Conservation (phyloP, 805 yeast species). For the Cyberlindnera suaveolens region DNA sequence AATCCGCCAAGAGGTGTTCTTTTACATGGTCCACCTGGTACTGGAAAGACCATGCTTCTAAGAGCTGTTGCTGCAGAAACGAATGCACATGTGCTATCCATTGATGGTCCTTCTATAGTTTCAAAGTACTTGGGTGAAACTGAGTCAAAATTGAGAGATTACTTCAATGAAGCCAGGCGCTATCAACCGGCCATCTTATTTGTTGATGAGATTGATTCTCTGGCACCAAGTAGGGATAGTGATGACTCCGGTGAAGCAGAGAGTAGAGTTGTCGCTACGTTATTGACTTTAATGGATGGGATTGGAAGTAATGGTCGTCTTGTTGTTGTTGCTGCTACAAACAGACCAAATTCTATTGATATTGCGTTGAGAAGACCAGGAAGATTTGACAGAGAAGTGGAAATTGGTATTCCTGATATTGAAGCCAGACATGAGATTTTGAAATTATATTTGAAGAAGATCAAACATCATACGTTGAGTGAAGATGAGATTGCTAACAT, state of each 20-base stretch:
- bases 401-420: slow-evolving; percentile 86
- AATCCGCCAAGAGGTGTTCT: slow-evolving; percentile 92
- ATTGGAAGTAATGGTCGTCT: slow-evolving; percentile 59
- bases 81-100: slow-evolving; percentile 77
- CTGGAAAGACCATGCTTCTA: slow-evolving; percentile 88
- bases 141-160: slow-evolving; percentile 73
- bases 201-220: slow-evolving; percentile 89
- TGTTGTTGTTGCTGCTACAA: slow-evolving; percentile 70
- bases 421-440: slow-evolving; percentile 74
- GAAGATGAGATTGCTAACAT: slow-evolving; percentile 51
- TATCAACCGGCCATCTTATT: slow-evolving; percentile 86
- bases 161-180: slow-evolving; percentile 77
- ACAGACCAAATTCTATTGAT: slow-evolving; percentile 62
- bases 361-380: slow-evolving; percentile 81
- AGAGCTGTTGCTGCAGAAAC: slow-evolving; percentile 74
- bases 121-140: slow-evolving; percentile 94
- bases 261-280: slow-evolving; percentile 82
- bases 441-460: slow-evolving; percentile 46
- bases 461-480: slow-evolving; percentile 45
- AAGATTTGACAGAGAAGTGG: slow-evolving; percentile 83
- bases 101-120: slow-evolving; percentile 88
- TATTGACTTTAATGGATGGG: slow-evolving; percentile 77
- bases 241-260: slow-evolving; percentile 92
- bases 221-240: slow-evolving; percentile 76
- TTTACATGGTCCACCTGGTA: slow-evolving; percentile 95